Base-by-base conservation (phyloP, 163 green algal species). In the Prototheca cutis region DNA sequence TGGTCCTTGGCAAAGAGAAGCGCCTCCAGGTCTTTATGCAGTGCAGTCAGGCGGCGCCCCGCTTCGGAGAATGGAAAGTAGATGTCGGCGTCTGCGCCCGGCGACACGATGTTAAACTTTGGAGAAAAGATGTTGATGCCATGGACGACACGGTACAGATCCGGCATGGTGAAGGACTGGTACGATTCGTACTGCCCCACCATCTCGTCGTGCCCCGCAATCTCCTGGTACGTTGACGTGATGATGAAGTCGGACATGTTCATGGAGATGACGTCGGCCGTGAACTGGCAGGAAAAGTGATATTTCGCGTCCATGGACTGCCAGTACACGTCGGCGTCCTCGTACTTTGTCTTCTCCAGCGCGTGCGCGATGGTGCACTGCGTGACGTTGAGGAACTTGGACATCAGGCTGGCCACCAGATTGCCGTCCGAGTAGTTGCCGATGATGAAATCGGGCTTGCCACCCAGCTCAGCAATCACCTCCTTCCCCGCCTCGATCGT, bases 91-190 rank as follows among this genome's bases (percentile, higher is more conserved):
- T 94, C 85, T 2, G 81, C 83, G 3, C 85, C 85, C 1, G 82
- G 84, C 1, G 73, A 82, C 3, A 91, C 81, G 39, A 93, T 91
- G 76, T 93, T 93, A 75, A 93, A 93, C 67, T 88, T 88, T 55
- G 77, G 48, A 31, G 59, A 61, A 30, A 39, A 65, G 29, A 61
- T 45, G 48, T 88, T 73, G 40, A 90, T 83, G 53, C 83, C 83
- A 15, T 74, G 40, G 17, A 76, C 69, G 27, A 76, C 80, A 51
- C 84, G 68, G 73, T 86, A 91, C 6, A 91, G 59, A 4, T 48
- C 69, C 2, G 85, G 85, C 81, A 93, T 87, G 4, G 83, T 90
- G 72, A 89, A 93, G 23, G 56, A 30, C 48, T 70, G 63, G 67
- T 89, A 81, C 27, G 28, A 65, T 67, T 93, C 85, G 66, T 93